A percentile compares a stretch with the other conserved stretches of the same genome.
Conservation (phyloP, 208 protist genomes). For the Leishmania lainsoni region DNA sequence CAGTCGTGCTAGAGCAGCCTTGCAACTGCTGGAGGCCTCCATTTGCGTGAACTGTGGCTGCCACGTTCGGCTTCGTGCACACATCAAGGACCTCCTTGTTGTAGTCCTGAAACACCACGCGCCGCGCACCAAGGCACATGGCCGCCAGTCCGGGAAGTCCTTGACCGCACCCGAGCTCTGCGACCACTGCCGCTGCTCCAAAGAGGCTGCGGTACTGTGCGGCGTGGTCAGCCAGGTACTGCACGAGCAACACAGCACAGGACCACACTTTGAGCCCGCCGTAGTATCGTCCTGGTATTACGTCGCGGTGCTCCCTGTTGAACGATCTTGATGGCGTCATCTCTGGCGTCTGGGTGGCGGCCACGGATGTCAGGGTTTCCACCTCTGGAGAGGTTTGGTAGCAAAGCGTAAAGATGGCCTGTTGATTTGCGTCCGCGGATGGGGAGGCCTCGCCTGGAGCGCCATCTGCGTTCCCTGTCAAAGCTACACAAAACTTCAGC, state of each 20-base stretch:
- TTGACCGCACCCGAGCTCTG: conserved; percentile 86
- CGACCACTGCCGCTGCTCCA: conserved; percentile 32
- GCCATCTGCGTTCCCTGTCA: background rate
- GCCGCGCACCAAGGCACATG: conserved; percentile 57
- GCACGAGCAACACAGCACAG: conserved; percentile 64
- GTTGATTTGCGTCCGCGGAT: background rate
- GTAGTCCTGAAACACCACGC: conserved; percentile 84
- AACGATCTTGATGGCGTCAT: background rate
- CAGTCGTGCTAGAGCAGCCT: background rate
- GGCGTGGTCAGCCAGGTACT: conserved; percentile 57
- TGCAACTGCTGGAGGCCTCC: background rate
- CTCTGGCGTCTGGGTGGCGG: background rate
- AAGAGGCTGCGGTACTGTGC: conserved; percentile 27
- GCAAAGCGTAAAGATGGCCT: conserved; percentile 20
- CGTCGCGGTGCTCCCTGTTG: conserved; percentile 56
- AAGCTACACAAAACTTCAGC: conserved; percentile 5
- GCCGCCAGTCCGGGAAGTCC: conserved; percentile 69
- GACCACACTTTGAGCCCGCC: conserved; percentile 92
- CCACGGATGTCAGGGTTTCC: conserved; percentile 34
- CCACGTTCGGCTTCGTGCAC: conserved; percentile 83
- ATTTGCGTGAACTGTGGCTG: conserved; percentile 41
- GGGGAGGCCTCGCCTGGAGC: background rate
- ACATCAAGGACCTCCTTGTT: conserved; percentile 80
- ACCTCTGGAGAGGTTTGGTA: conserved; percentile 58
- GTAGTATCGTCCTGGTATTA: conserved; percentile 87